Conservation (phyloP, 169 alveolate genomes). For the Eimeria maxima region DNA sequence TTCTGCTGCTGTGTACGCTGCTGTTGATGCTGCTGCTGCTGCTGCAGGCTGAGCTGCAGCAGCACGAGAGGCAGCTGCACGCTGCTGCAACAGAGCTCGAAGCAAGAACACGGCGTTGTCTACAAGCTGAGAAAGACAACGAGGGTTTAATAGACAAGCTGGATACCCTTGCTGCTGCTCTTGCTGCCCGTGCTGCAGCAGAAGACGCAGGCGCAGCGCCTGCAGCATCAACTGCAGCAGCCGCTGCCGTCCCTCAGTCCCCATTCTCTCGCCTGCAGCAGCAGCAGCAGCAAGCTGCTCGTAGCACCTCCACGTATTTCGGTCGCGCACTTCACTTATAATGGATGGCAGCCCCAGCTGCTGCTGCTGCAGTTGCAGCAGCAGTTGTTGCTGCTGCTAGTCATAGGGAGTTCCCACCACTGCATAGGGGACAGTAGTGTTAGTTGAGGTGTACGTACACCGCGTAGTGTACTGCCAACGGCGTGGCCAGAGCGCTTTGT, state of each 20-base stretch:
- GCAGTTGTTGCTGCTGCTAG: background rate
- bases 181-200: constrained; percentile 70
- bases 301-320: background rate
- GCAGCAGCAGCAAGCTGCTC: background rate
- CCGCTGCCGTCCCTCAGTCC: background rate
- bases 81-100: constrained; percentile 7
- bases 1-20: background rate
- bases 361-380: background rate
- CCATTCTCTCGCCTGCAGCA: background rate
- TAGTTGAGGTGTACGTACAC: constrained; percentile 29
- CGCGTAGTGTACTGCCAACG: background rate
- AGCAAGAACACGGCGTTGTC: constrained; percentile 48
- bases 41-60: constrained; percentile 71
- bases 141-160: constrained; percentile 16
- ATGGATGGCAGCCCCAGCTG: background rate
- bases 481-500: background rate
- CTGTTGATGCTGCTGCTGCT: constrained; percentile 18
- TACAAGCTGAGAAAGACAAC: constrained; percentile 1
- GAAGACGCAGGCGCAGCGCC: background rate
- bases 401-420: background rate
- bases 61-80: constrained; percentile 33
- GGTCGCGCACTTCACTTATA: background rate
- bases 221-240: background rate
- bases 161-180: constrained; percentile 55
- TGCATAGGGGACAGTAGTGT: background rate